Conservation (phyloP, 148 eudicot genomes). For the Cornus suecica region DNA sequence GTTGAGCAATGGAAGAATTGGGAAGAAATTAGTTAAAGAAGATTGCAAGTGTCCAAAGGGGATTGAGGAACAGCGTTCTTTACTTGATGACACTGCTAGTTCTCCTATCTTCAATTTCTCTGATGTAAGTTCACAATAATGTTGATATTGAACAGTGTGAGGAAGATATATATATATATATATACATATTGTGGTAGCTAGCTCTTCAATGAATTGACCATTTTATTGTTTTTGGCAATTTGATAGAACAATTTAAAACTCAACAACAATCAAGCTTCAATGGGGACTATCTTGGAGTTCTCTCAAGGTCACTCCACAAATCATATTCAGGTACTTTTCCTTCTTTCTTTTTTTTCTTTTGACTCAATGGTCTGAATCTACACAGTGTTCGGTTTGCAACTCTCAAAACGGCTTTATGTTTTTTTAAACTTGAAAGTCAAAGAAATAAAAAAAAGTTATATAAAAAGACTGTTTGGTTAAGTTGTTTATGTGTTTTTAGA, state of each 20-base stretch:
- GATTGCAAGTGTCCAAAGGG: conserved; percentile 8
- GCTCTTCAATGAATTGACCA: neutral
- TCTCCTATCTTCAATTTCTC: conserved; percentile 43
- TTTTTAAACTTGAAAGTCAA: too few species aligned
- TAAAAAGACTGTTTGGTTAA: too few species aligned
- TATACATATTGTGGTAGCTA: too few species aligned
- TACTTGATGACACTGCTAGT: conserved; percentile 80
- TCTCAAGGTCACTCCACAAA: conserved; percentile 48
- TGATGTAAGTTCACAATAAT: conserved; percentile 25
- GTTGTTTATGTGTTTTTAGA: too few species aligned
- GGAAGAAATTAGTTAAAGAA: neutral
- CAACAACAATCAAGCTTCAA: conserved; percentile 21
- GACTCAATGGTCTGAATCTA: too few species aligned
- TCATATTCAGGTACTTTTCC: conserved; percentile 19
- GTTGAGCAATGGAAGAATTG: conserved; percentile 11
- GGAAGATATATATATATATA: too few species aligned
- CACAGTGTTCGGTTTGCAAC: too few species aligned
- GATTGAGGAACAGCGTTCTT: conserved; percentile 25
- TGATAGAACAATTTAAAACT: conserved; percentile 26
- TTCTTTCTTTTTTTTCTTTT: neutral
- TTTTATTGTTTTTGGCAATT: neutral
- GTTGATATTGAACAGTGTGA: too few species aligned
- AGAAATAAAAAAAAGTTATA: too few species aligned
- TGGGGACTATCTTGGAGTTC: conserved; percentile 32
- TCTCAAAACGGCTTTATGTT: too few species aligned